A percentile compares a stretch with the other conserved stretches of the same genome.
These are phyloP conservation scores for Hsuehochloa calcarea DNA, from an alignment of 176 grass and related monocot species.

Conservation along the genomic window DNA sequence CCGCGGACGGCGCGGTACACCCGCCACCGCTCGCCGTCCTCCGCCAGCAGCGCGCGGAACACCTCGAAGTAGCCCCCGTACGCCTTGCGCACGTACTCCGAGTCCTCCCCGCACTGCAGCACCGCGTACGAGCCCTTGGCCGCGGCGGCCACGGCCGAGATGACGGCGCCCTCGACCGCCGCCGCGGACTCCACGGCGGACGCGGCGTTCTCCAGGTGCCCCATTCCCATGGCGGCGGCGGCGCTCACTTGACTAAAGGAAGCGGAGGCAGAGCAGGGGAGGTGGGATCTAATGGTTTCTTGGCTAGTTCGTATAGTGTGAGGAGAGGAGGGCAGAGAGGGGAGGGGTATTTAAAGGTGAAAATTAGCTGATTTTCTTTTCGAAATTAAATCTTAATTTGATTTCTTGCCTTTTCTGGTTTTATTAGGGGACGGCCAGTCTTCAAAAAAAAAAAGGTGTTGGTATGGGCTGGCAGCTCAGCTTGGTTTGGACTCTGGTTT, in stretches of 20 bases:
- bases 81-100: constrained; percentile 72
- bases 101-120: constrained; percentile 87
- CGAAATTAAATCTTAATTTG: not conserved
- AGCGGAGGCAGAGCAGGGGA: not conserved
- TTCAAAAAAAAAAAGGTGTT: too few species aligned
- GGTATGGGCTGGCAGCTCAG: not conserved
- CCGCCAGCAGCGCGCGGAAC: constrained; percentile 62
- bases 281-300: not conserved
- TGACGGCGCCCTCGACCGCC: not conserved
- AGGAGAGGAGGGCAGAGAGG: not conserved
- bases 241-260: constrained; percentile 3
- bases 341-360: constrained; percentile 20
- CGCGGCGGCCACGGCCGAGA: not conserved
- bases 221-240: constrained; percentile 48
- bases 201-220: constrained; percentile 14
- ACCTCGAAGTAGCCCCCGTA: constrained; percentile 84
- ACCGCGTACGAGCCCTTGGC: constrained; percentile 43
- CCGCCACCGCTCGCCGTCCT: constrained; percentile 72
- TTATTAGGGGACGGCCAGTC: not conserved
- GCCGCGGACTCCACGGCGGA: not conserved
- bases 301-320: not conserved
- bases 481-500: not conserved
- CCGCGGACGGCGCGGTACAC: constrained; percentile 62
- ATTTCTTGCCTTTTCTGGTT: not conserved
- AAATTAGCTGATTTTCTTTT: not conserved